Conservation (phyloP, 352 stramenopile genomes). For the Phytopythium sindhum region DNA sequence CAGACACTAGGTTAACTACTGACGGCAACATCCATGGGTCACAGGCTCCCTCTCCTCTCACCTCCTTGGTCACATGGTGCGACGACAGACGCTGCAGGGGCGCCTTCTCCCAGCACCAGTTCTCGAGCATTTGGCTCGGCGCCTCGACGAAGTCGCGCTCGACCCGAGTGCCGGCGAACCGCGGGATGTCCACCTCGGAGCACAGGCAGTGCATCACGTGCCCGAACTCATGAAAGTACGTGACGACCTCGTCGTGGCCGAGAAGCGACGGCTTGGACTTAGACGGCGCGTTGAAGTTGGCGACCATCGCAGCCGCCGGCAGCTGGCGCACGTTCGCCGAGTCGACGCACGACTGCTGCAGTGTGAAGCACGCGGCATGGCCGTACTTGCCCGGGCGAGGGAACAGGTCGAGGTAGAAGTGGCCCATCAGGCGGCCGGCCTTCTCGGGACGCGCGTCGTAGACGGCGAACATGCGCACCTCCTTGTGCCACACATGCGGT, state of each 20-base stretch:
- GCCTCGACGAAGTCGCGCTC: conserved; percentile 89
- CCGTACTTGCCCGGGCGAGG: conserved; percentile 85
- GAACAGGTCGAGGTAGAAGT: conserved; percentile 90
- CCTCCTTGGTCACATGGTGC: conserved; percentile 74
- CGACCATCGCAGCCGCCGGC: conserved; percentile 86
- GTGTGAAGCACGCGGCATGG: conserved; percentile 86
- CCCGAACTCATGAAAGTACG: conserved; percentile 89
- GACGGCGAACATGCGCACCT: conserved; percentile 86
- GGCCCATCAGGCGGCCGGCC: conserved; percentile 57
- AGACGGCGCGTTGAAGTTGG: conserved; percentile 85
- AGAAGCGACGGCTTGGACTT: conserved; percentile 79
- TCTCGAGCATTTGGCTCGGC: conserved; percentile 91
- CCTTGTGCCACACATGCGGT: conserved; percentile 85
- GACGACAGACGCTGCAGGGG: conserved; percentile 81
- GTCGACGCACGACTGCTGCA: conserved; percentile 77
- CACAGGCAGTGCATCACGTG: conserved; percentile 91
- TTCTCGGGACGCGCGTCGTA: conserved; percentile 60
- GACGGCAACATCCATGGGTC: too few relatives aligned
- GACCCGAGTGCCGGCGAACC: conserved; percentile 73
- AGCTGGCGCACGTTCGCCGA: conserved; percentile 51
- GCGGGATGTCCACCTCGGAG: conserved; percentile 72
- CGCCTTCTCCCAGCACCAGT: conserved; percentile 89
- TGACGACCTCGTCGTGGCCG: conserved; percentile 84
- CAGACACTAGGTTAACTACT: background rate
- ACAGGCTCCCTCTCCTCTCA: conserved; percentile 11